Base-by-base conservation (phyloP, 768 basidiomycete species). In the Mycena indigotica region DNA sequence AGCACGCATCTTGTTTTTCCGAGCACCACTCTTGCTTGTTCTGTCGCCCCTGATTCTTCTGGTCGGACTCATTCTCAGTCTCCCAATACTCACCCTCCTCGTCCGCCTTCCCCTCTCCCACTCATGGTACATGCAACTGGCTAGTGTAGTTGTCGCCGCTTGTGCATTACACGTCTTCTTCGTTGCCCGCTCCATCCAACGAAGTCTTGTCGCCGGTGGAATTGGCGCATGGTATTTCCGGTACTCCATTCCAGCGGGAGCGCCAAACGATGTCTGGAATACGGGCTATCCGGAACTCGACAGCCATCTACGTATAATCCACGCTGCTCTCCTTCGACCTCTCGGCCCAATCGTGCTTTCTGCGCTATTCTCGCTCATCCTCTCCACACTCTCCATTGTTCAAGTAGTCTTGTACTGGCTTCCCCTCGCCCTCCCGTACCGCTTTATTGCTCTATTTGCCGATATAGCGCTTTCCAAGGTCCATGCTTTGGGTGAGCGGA, bases 151-250 rank as follows among this genome's bases (percentile, higher is more conserved):
- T 0, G 88, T 88, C 28, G 91, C 95, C 2, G 82, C 96, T 25
- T 95, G 91, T 2, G 85, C 88, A 50, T 95, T 95, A 90, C 96
- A 96, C 70, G 95, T 93, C 56, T 67, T 49, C 64, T 54, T 63
- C 10, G 87, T 97, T 5, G 85, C 90, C 19, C 80, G 93, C 38
- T 94, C 94, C 1, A 68, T 92, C 1, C 73, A 94, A 41, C 78
- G 92, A 5, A 90, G 88, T 53, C 83, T 86, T 2, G 84, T 86
- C 55, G 87, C 93, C 0, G 88, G 87, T 28, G 91, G 95, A 3
- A 83, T 98, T 29, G 95, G 93, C 2, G 86, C 88, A 44, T 98
- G 95, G 95, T 97, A 96, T 69, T 96, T 93, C 60, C 60, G 45
- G 60, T 45, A 50, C 25, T 53, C 56, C 5, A 50, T 62, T 15